These are phyloP conservation scores for Letharia columbiana DNA, from an alignment of 495 filamentous ascomycete genomes.

Conservation along the genomic window DNA sequence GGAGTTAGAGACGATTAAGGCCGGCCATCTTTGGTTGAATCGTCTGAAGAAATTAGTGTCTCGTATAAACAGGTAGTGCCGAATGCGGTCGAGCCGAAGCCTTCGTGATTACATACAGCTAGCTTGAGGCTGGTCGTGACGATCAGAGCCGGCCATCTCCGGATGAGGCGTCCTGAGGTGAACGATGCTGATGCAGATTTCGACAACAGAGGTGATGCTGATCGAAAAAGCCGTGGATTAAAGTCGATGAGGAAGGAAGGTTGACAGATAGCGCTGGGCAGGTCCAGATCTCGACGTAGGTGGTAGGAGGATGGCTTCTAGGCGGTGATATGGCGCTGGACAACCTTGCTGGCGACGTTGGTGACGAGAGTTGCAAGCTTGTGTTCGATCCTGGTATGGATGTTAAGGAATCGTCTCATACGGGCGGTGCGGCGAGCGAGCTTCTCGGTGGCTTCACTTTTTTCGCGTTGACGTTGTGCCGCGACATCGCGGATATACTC, in stretches of 20 bases:
- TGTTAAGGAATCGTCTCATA: conserved; percentile 1
- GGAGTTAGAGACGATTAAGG: not conserved
- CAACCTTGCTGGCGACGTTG: not conserved
- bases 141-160: not conserved
- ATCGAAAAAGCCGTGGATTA: not conserved
- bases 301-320: not conserved
- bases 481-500: not conserved
- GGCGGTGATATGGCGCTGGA: not conserved
- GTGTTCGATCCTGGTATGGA: not conserved
- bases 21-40: no score
- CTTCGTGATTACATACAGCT: no score
- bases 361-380: not conserved
- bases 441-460: not conserved
- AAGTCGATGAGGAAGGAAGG: not conserved
- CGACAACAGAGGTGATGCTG: not conserved
- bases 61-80: no score
- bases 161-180: not conserved
- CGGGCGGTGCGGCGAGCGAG: conserved; percentile 1
- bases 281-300: not conserved
- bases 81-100: no score
- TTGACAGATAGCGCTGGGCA: not conserved
- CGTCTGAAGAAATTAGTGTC: no score
- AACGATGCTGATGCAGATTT: not conserved
- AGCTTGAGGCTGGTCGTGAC: not conserved
- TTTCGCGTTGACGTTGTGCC: not conserved